Percentiles rank a stretch among this genome's conserved stretches.
These are phyloP conservation scores for Xylaria sp. DNA, from an alignment of 2,329 filamentous ascomycete genomes.

Conservation along the genomic window DNA sequence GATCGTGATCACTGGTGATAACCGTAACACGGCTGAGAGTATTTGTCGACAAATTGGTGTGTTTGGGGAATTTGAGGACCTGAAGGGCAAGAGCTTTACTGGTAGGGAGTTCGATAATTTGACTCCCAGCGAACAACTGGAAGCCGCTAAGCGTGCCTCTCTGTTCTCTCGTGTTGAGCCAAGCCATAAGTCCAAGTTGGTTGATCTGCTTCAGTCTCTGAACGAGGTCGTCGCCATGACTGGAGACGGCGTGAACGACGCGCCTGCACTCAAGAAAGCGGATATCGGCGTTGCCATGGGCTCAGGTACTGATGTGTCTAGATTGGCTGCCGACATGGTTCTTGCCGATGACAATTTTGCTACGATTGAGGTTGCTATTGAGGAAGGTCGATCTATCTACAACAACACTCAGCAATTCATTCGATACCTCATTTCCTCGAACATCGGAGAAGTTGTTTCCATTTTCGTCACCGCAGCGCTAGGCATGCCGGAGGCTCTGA, in stretches of 20 bases:
- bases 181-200: conserved; percentile 95
- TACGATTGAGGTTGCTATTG: conserved; percentile 94
- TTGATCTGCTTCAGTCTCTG: conserved; percentile 92
- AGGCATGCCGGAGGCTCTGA: conserved; percentile 96
- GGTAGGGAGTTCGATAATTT: conserved; percentile 94
- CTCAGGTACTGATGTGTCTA: conserved; percentile 95
- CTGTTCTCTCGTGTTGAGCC: conserved; percentile 97
- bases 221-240: conserved; percentile 99
- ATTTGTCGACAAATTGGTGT: conserved; percentile 98
- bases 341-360: conserved; percentile 99
- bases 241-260: conserved; percentile 98
- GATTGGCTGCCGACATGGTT: conserved; percentile 97
- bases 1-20: conserved; percentile 98
- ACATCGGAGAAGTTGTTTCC: conserved; percentile 98
- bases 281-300: conserved; percentile 99
- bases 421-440: conserved; percentile 97
- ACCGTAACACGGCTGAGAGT: conserved; percentile 95
- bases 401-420: conserved; percentile 99
- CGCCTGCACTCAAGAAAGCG: conserved; percentile 96
- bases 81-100: conserved; percentile 92
- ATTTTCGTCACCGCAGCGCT: conserved; percentile 97
- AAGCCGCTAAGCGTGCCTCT: conserved; percentile 85
- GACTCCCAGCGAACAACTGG: conserved; percentile 79
- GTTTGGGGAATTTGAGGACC: conserved; percentile 82
- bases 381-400: conserved; percentile 98